These are phyloP conservation scores for Myrica gale DNA, from an alignment of 306 rosid genomes.

Conservation along the genomic window DNA sequence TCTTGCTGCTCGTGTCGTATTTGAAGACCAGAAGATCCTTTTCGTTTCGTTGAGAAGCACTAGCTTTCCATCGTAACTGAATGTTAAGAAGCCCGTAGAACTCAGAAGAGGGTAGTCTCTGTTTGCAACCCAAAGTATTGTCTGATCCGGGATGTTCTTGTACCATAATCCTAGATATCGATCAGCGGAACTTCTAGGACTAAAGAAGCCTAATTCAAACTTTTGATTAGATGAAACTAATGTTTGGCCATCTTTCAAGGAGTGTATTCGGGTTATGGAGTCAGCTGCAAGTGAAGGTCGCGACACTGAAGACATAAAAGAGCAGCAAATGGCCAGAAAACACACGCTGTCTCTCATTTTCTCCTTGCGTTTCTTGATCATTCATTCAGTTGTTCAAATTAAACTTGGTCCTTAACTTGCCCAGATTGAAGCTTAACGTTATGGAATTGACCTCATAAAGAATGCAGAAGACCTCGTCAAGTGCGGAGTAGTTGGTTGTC, in stretches of 20 bases:
- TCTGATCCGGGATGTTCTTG: conserved; percentile 22
- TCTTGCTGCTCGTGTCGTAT: conserved; percentile 22
- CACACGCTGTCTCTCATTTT: conserved; percentile 21
- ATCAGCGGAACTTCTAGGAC: conserved; percentile 22
- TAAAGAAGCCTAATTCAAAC: conserved; percentile 52
- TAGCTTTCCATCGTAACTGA: conserved; percentile 39
- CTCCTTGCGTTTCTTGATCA: conserved; percentile 34
- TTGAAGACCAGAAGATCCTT: conserved; percentile 36
- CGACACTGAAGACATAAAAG: conserved; percentile 22
- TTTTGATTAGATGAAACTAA: conserved; percentile 40
- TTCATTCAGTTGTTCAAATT: conserved; percentile 24
- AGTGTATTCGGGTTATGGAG: conserved; percentile 33
- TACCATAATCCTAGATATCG: conserved; percentile 55
- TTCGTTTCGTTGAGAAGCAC: conserved; percentile 30
- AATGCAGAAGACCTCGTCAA: conserved; percentile 19
- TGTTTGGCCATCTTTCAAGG: conserved; percentile 34
- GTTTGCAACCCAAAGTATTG: conserved; percentile 53
- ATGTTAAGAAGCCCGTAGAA: conserved; percentile 25
- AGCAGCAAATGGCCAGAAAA: conserved; percentile 26
- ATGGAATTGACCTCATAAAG: conserved; percentile 9
- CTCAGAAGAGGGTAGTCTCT: conserved; percentile 36
- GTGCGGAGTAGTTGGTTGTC: conserved; percentile 36
- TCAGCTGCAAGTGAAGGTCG: conserved; percentile 22
- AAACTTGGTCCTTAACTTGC: conserved; percentile 8
- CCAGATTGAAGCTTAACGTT: conserved; percentile 1